These are phyloP conservation scores for Tremella mesenterica DNA, from an alignment of 768 basidiomycete species.

Conservation along the genomic window DNA sequence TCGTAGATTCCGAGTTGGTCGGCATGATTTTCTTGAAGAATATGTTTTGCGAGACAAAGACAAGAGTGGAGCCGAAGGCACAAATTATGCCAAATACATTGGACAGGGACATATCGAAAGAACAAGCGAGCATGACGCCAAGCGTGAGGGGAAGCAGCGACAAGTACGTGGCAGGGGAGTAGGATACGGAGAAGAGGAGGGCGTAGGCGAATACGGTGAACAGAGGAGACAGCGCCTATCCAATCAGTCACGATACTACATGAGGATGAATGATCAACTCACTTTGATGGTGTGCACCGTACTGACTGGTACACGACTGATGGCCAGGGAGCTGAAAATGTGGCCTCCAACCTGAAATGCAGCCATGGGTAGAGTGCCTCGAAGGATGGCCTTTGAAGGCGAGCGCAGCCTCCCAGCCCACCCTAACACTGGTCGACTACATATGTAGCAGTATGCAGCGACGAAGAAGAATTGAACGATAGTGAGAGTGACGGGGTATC, in stretches of 20 bases:
- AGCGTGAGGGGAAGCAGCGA: conserved; percentile 89
- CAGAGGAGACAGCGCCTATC: conserved; percentile 87
- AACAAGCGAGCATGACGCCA: conserved; percentile 96
- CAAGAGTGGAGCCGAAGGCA: conserved; percentile 90
- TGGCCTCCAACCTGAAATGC: conserved; percentile 96
- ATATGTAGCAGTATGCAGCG: conserved; percentile 70
- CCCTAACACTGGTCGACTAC: conserved; percentile 49
- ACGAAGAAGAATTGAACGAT: conserved; percentile 97
- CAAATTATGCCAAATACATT: conserved; percentile 80
- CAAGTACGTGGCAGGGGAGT: conserved; percentile 80
- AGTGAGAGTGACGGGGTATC: conserved; percentile 91
- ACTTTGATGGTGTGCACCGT: conserved; percentile 99
- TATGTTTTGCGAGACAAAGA: conserved; percentile 97
- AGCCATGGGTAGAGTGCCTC: conserved; percentile 85
- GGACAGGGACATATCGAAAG: conserved; percentile 81
- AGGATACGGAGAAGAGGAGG: conserved; percentile 82
- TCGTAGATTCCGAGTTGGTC: conserved; percentile 36
- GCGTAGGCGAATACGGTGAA: conserved; percentile 97
- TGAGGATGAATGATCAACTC: conserved; percentile 26
- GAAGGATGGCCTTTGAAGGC: conserved; percentile 65
- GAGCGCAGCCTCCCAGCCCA: conserved; percentile 52
- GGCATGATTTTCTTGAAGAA: conserved; percentile 99
- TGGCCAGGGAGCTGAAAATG: conserved; percentile 95
- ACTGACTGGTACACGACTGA: conserved; percentile 88
- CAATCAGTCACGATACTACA: not conserved